These are phyloP conservation scores for Yamadazyma endophytica DNA, from an alignment of 805 yeast genomes.

Conservation along the genomic window DNA sequence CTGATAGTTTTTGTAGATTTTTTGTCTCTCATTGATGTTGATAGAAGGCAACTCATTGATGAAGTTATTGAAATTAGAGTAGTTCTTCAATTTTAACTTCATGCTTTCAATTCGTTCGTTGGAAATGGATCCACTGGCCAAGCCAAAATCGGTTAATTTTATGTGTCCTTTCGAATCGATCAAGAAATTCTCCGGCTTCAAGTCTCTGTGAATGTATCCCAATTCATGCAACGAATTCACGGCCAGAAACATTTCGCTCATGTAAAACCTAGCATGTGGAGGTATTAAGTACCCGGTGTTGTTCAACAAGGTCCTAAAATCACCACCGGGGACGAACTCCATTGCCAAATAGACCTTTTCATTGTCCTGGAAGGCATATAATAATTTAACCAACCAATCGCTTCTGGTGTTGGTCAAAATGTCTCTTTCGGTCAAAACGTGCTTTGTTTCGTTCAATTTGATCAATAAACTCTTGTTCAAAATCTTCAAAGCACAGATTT, in stretches of 20 bases:
- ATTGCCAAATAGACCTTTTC: slow-evolving; percentile 90
- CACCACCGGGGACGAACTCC: slow-evolving; percentile 99
- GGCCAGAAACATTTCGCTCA: slow-evolving; percentile 94
- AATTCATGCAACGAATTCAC: slow-evolving; percentile 90
- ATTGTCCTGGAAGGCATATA: slow-evolving; percentile 92
- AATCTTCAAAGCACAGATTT: slow-evolving; percentile 91
- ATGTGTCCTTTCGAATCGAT: slow-evolving; percentile 90
- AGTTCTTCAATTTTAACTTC: slow-evolving; percentile 64
- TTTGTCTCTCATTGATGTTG: slow-evolving; percentile 82
- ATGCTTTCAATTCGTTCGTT: slow-evolving; percentile 90
- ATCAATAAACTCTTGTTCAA: slow-evolving; percentile 81
- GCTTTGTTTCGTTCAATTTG: slow-evolving; percentile 92
- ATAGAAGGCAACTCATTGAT: slow-evolving; percentile 58
- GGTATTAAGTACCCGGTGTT: slow-evolving; percentile 92
- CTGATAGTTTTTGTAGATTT: slow-evolving; percentile 76
- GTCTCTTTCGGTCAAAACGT: slow-evolving; percentile 93
- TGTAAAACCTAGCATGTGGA: slow-evolving; percentile 91
- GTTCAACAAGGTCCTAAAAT: slow-evolving; percentile 87
- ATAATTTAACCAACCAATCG: slow-evolving; percentile 91
- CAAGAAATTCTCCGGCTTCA: slow-evolving; percentile 91
- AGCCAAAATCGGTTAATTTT: slow-evolving; percentile 92
- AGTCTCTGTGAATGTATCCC: slow-evolving; percentile 95
- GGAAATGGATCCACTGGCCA: slow-evolving; percentile 95
- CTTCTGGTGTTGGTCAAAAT: slow-evolving; percentile 92
- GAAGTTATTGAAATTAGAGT: slow-evolving; percentile 61